Conservation (phyloP, 352 stramenopile genomes). For the Phytophthora hibernalis region DNA sequence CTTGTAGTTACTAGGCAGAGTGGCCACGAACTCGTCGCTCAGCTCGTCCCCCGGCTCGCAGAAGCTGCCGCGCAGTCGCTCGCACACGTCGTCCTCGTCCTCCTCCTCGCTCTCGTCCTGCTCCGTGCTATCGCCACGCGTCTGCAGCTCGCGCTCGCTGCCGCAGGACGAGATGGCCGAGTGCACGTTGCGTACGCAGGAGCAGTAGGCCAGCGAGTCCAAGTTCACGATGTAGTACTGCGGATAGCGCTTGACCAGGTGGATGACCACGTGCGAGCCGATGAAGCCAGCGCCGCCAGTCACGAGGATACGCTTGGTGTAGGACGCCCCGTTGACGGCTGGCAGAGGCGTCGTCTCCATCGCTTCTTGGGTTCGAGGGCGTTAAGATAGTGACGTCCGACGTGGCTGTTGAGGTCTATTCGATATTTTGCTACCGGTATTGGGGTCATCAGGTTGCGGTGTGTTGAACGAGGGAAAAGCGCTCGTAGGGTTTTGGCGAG, state of each 20-base stretch:
- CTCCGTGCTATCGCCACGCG: constrained; percentile 10
- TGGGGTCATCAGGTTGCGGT: constrained; percentile 18
- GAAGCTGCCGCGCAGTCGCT: constrained; percentile 64
- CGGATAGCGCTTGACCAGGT: constrained; percentile 97
- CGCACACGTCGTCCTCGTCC: constrained; percentile 42
- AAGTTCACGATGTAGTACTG: constrained; percentile 98
- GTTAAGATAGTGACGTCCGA: constrained; percentile 4
- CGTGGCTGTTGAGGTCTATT: not conserved
- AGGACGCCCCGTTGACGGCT: constrained; percentile 10
- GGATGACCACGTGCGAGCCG: constrained; percentile 96
- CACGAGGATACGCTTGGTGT: constrained; percentile 95
- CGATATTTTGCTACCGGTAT: constrained; percentile 1
- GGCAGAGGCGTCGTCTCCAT: not conserved
- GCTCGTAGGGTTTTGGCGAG: constrained; percentile 16
- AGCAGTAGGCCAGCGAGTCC: constrained; percentile 92
- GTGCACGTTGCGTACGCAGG: constrained; percentile 76
- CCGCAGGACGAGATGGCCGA: constrained; percentile 46
- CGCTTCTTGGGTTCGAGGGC: constrained; percentile 4
- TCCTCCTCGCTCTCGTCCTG: constrained; percentile 44
- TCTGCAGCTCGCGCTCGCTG: constrained; percentile 6
- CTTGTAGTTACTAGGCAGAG: constrained; percentile 86
- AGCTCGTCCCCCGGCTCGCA: constrained; percentile 54
- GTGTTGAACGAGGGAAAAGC: constrained; percentile 29
- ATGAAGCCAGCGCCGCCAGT: constrained; percentile 98
- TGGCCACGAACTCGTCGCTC: constrained; percentile 31